Evolutionary conservation across 129 eudicot species (phyloP), one percentile per base, ranked within the genome.

Genomic region (Flaveria ramosissima): DNA sequence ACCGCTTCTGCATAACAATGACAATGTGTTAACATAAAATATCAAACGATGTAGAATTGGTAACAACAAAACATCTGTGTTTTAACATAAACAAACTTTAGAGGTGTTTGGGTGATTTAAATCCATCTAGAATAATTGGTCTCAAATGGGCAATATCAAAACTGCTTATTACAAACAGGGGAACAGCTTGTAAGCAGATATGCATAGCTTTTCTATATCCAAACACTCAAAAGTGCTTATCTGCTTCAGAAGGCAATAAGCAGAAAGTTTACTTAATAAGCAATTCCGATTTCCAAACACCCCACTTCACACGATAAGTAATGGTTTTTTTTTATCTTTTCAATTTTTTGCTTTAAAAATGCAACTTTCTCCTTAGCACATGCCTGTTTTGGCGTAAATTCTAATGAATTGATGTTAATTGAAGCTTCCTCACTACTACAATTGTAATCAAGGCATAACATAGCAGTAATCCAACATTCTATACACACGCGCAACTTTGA

Each of bases 1-100:
- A 92, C 39, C 91, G 89, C 66, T 92, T 92, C 96, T 92, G 96
- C 88, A 84, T 17, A 55, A 86, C 48, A 71, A 61, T 13, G 24
- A 8, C 6, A 50, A 53, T n/a, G 42, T 43, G 62, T 81, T 75
- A 71, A 62, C 23, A 74, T 5, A 63, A 20, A 7, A 19, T 45
- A 36, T 51, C 39, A 63, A 32, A 9, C 56, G 16, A 43, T 24
- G 32, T 57, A 57, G 39, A 55, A 50, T 21, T n/a, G 48, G 63
- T 26, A 45, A 30, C 46, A 72, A 19, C 67, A 36, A 36, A 56
- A 53, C 27, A 50, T 48, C 32, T 39, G 56, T 15, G 6, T 13
- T 36, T 55, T 53, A 73, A 14, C 47, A 20, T 57, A 13, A 24
- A 14, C 57, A 15, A 9, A 21, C 69, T 59, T 74, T 24, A 26